Evolutionary conservation across 805 yeast species (phyloP), one percentile per base, ranked within the genome.

Genomic region (Yarrowia sp.): DNA sequence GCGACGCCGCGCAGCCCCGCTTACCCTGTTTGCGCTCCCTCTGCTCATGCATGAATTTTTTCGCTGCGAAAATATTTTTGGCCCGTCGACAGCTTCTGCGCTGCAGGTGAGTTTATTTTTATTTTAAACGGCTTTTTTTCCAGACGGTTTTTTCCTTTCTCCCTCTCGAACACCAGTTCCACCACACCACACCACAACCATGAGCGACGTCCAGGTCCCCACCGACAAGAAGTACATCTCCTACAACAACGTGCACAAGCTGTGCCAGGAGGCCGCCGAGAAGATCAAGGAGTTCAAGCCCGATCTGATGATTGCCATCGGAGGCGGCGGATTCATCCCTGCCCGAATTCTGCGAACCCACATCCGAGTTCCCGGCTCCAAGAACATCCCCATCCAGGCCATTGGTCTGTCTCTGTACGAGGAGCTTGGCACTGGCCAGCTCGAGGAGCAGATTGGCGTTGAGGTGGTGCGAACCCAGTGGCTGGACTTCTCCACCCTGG

Each of bases 271-370:
- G 70, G 78, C 83, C 13, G 88, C 90, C 10, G 78, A 72, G 36
- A 73, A 77, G 60, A 79, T 86, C 68, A 74, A 78, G 68, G 77
- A 73, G 63, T 86, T 90, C 78, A 84, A 89, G 68, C 96, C 97
- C 38, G 96, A 92, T 74, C 80, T 90, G 63, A 89, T 92, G 76
- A 89, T 93, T 65, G 97, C 98, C 68, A 90, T 93, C 70, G 99
- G 80, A 71, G 97, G 97, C 69, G 97, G 99, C 72, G 99, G 98
- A 1, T 90, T 93, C 74, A 94, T 93, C 63, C 99, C 98, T 25
- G 97, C 99, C 8, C 84, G 99, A 74, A 94, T 94, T 76, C 81
- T 93, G 73, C 84, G 99, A 74, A 86, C 98, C 1, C 94, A 93
- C 75, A 79, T 93, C 68, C 93, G 92, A 75, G 88, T 86, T 67